Percentiles rank a stretch among this genome's conserved stretches.
Evolutionary conservation across 116 monocot species (phyloP).

Genomic region (Phalaenopsis hybrid): DNA sequence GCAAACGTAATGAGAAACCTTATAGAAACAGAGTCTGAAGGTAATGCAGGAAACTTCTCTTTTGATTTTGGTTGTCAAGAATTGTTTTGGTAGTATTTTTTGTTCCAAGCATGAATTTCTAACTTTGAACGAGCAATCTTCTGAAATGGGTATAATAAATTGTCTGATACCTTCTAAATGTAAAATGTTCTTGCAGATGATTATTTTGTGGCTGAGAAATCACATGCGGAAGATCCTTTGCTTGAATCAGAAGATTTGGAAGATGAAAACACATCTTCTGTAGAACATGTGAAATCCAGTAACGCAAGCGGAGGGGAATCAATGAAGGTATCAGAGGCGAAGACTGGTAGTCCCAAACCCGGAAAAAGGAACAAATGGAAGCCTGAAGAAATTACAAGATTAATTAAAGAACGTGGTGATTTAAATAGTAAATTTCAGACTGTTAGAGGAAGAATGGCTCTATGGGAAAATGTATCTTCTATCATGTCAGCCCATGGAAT

Average conservation of each 20-base stretch:
- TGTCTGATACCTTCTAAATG: background rate
- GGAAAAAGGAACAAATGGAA: slow-evolving; percentile 75
- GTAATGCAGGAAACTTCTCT: slow-evolving; percentile 15
- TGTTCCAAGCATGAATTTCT: background rate
- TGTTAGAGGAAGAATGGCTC: slow-evolving; percentile 76
- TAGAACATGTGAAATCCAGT: slow-evolving; percentile 11
- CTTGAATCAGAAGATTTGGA: slow-evolving; percentile 17
- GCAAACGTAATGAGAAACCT: slow-evolving; percentile 7
- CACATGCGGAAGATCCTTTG: slow-evolving; percentile 15
- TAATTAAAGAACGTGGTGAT: slow-evolving; percentile 70
- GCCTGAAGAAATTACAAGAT: slow-evolving; percentile 73
- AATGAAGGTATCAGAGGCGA: slow-evolving; percentile 14
- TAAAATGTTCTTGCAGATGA: slow-evolving; percentile 15
- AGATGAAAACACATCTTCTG: slow-evolving; percentile 17
- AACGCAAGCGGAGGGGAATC: slow-evolving; percentile 18
- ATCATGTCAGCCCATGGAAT: slow-evolving; percentile 47
- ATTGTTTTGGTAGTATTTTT: background rate
- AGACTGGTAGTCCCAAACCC: slow-evolving; percentile 21
- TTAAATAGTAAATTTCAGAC: slow-evolving; percentile 63
- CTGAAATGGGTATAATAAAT: background rate
- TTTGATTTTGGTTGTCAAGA: slow-evolving; percentile 1
- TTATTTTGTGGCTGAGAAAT: slow-evolving; percentile 20
- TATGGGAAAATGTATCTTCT: slow-evolving; percentile 85
- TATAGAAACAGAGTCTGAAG: slow-evolving; percentile 21
- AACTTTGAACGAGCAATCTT: background rate